Evolutionary conservation across 768 basidiomycete genomes (phyloP).

Genomic region (Psilocybe subaeruginosa): DNA sequence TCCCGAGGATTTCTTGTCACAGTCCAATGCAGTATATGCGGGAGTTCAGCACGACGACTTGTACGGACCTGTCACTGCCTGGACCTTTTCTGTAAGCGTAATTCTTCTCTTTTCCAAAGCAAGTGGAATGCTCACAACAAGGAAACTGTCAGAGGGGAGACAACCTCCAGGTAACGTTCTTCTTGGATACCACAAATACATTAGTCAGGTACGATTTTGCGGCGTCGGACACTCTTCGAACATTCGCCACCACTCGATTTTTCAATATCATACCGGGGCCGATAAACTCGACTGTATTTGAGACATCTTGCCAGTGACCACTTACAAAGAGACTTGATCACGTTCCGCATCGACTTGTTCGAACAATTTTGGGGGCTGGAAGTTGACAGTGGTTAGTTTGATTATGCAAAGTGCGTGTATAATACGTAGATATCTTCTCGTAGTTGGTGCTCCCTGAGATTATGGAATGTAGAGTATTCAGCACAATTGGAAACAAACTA

Average conservation of each 20-base stretch:
- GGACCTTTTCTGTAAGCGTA: slow-evolving; percentile 19
- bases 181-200: slow-evolving; percentile 27
- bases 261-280: slow-evolving; percentile 31
- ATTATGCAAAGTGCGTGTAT: no score
- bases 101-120: not conserved
- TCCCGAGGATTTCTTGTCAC: slow-evolving; percentile 24
- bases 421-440: no score
- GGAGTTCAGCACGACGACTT: slow-evolving; percentile 28
- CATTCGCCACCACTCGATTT: slow-evolving; percentile 32
- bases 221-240: slow-evolving; percentile 26
- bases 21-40: slow-evolving; percentile 27
- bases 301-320: slow-evolving; percentile 22
- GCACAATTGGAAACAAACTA: no score
- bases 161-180: slow-evolving; percentile 21
- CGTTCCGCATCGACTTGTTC: not conserved
- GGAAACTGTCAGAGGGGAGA: slow-evolving; percentile 10
- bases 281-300: slow-evolving; percentile 26
- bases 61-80: slow-evolving; percentile 25
- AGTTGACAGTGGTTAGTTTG: no score
- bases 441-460: no score
- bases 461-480: no score
- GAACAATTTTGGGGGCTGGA: no score
- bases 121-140: not conserved
- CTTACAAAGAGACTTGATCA: not conserved
- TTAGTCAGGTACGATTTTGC: slow-evolving; percentile 32